phyloP scores from a whole-genome alignment of 768 basidiomycete species.

The Kwoniella sp. region DNA sequence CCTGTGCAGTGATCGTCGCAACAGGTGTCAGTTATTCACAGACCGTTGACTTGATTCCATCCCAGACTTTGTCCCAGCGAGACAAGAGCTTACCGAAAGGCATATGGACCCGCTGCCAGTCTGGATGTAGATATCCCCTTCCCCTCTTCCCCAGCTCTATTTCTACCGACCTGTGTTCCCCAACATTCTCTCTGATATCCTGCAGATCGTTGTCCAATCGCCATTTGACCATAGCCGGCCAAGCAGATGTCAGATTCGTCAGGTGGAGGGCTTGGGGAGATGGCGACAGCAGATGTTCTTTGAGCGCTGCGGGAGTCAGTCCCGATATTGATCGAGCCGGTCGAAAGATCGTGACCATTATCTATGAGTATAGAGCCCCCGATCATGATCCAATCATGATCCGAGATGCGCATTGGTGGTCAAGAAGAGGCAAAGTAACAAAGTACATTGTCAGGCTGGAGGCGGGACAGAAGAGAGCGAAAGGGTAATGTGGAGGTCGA shows the following conservation, averaged over 20 bases:
- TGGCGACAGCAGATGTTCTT: conserved; percentile 21
- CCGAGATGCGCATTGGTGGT: no score
- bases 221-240: conserved; percentile 39
- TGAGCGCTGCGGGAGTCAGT: conserved; percentile 16
- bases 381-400: no score
- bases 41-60: no score
- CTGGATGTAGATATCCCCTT: conserved; percentile 49
- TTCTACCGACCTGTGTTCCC: conserved; percentile 41
- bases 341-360: conserved; percentile 1
- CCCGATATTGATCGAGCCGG: conserved; percentile 6
- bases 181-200: conserved; percentile 24
- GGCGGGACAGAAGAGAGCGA: neutral
- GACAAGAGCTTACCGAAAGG: conserved; percentile 49
- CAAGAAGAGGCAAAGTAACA: no score
- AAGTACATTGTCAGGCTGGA: neutral
- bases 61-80: no score
- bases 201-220: conserved; percentile 21
- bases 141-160: conserved; percentile 45
- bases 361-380: no score
- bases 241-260: conserved; percentile 28
- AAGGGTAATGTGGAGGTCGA: conserved; percentile 17
- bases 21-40: neutral
- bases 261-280: conserved; percentile 32
- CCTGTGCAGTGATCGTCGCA: conserved; percentile 20
- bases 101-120: conserved; percentile 44